Percentiles rank a stretch among this genome's conserved stretches.
phyloP scores from a whole-genome alignment of 176 grass and related monocot species.

The Musa schizocarpa region DNA sequence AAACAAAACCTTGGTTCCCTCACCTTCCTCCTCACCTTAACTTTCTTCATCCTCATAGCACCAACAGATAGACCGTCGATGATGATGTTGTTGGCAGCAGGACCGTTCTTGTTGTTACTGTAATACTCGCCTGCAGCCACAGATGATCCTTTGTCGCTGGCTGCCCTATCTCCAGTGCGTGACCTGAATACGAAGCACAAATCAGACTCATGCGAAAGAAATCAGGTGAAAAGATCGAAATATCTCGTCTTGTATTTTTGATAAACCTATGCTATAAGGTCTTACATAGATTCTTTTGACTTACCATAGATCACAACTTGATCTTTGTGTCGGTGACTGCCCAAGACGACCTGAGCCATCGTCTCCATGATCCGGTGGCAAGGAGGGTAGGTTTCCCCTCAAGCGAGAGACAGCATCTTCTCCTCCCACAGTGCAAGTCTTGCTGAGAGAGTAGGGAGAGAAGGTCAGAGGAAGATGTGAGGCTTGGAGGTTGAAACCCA shows the following conservation, averaged over 20 bases:
- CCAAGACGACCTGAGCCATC: not conserved
- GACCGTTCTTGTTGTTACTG: not conserved
- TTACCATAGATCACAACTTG: not conserved
- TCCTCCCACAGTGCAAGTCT: not conserved
- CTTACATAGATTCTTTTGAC: not conserved
- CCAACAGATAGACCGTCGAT: not conserved
- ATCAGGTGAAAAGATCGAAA: too few species aligned
- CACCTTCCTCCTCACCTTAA: conserved; percentile 10
- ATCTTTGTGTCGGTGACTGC: not conserved
- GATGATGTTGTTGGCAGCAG: not conserved
- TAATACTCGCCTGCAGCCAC: not conserved
- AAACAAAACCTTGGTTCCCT: conserved; percentile 21
- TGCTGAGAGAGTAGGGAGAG: not conserved
- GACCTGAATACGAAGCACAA: not conserved
- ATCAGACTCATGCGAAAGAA: too few species aligned
- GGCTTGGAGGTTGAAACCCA: not conserved
- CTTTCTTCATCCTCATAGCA: conserved; percentile 12
- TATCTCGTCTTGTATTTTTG: too few species aligned
- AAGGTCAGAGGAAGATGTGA: not conserved
- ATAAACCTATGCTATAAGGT: not conserved
- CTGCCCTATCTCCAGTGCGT: not conserved
- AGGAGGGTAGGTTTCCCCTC: not conserved
- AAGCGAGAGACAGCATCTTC: not conserved
- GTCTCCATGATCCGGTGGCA: not conserved
- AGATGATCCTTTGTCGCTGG: not conserved